A percentile compares a stretch with the other conserved stretches of the same genome.
Evolutionary conservation across 768 basidiomycete genomes (phyloP).

Genomic region (Crassisporium funariophilum): DNA sequence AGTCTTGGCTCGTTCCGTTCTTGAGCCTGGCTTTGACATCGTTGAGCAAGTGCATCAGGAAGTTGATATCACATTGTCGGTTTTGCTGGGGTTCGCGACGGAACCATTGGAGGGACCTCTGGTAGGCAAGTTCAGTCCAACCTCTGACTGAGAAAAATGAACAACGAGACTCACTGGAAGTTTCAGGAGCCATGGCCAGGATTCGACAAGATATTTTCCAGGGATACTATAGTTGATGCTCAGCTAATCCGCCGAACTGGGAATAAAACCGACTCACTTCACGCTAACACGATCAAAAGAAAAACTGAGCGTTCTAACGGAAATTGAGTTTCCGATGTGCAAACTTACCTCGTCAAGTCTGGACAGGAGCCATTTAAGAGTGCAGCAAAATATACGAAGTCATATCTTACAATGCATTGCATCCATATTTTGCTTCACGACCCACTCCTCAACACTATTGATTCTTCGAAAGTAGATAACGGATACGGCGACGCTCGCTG

Average conservation of each 20-base stretch:
- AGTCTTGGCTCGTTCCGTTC: conserved; percentile 39
- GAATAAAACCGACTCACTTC: conserved; percentile 26
- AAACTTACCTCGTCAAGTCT: too few relatives aligned
- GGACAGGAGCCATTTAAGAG: too few relatives aligned
- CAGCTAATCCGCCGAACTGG: background rate
- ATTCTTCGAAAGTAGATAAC: conserved; percentile 46
- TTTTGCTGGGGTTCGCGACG: conserved; percentile 39
- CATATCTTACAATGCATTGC: conserved; percentile 42
- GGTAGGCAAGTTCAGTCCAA: too few relatives aligned
- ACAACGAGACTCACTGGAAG: conserved; percentile 37
- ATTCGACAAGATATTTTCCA: conserved; percentile 51
- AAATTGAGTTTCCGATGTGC: too few relatives aligned
- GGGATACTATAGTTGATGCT: conserved; percentile 36
- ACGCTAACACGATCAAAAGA: conserved; percentile 25
- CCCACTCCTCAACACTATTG: conserved; percentile 46
- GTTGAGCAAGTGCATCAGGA: conserved; percentile 40
- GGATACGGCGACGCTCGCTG: conserved; percentile 47
- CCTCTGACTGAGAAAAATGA: too few relatives aligned
- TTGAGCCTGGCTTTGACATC: conserved; percentile 46
- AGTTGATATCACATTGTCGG: conserved; percentile 37
- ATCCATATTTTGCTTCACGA: conserved; percentile 47
- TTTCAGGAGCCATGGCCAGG: conserved; percentile 48
- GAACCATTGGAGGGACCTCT: conserved; percentile 46
- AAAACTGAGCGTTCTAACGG: too few relatives aligned
- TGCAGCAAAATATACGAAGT: background rate